A percentile compares a stretch with the other conserved stretches of the same genome.
Evolutionary conservation across 129 eudicot species (phyloP).

Genomic region (Logfia minima): DNA sequence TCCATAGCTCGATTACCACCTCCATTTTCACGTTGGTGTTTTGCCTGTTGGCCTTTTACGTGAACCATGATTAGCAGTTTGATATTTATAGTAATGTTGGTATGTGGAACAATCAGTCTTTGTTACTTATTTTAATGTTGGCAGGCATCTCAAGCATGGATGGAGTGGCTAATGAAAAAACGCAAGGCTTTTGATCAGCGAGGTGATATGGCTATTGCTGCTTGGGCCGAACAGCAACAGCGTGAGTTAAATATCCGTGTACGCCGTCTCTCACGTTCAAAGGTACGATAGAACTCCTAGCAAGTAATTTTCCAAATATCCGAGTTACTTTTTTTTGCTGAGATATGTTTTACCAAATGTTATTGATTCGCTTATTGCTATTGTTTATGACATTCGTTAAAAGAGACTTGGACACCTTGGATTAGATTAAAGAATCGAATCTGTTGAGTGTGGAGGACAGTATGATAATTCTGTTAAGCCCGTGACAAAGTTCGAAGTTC

Average conservation of each 20-base stretch:
- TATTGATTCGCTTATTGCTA: too few relatives aligned
- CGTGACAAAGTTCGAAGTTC: too few relatives aligned
- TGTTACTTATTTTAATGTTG: conserved; percentile 12
- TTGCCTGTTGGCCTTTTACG: neutral
- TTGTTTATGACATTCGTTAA: too few relatives aligned
- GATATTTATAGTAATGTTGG: neutral
- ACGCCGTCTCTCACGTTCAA: conserved; percentile 95
- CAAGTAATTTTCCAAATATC: too few relatives aligned
- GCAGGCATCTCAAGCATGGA: conserved; percentile 99
- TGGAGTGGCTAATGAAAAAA: conserved; percentile 96
- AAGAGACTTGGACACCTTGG: too few relatives aligned
- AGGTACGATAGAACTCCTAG: conserved; percentile 43
- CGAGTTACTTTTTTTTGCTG: too few relatives aligned
- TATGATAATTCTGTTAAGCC: too few relatives aligned
- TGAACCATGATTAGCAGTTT: neutral
- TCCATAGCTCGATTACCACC: too few relatives aligned
- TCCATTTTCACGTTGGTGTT: too few relatives aligned
- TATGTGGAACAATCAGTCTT: neutral
- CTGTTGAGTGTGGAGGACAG: too few relatives aligned
- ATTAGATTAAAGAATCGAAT: too few relatives aligned
- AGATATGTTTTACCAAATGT: too few relatives aligned
- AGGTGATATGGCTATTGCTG: conserved; percentile 97
- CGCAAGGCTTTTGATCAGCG: conserved; percentile 95
- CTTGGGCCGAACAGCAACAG: conserved; percentile 99
- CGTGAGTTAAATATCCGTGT: conserved; percentile 80